Conservation (phyloP, 345 rosid species). For the Moricandia moricandioides region DNA sequence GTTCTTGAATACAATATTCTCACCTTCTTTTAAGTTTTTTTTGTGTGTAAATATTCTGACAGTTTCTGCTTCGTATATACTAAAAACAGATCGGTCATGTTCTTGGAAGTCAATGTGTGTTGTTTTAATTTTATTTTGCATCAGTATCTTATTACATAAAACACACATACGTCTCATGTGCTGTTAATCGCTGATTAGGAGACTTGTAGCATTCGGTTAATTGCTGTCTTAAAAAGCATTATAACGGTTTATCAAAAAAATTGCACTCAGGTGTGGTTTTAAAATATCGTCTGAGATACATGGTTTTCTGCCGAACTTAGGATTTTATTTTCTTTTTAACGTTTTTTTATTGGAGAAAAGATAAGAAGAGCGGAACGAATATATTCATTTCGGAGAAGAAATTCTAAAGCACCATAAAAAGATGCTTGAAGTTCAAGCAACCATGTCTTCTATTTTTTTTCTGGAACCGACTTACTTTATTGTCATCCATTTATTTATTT, state of each 20-base stretch:
- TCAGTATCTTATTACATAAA: background rate
- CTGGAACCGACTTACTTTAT: conserved; percentile 53
- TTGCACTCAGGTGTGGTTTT: background rate
- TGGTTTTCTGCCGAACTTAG: conserved; percentile 19
- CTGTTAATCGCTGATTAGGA: background rate
- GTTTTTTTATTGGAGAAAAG: conserved; percentile 19
- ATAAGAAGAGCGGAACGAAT: conserved; percentile 50
- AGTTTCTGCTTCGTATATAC: conserved; percentile 17
- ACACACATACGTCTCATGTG: background rate
- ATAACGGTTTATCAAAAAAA: background rate
- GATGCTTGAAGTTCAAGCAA: conserved; percentile 95
- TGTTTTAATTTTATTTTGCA: background rate
- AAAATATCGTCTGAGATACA: conserved; percentile 13
- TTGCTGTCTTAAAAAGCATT: background rate
- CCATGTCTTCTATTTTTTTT: conserved; percentile 45
- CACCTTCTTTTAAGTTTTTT: background rate
- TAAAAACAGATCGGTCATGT: background rate
- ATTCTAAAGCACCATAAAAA: conserved; percentile 55
- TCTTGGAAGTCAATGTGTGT: conserved; percentile 10
- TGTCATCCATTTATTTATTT: background rate
- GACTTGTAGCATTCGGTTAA: background rate
- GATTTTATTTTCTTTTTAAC: background rate
- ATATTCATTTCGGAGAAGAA: conserved; percentile 74
- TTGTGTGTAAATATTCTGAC: conserved; percentile 15
- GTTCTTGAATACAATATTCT: background rate